Percentiles rank a stretch among this genome's conserved stretches.
phyloP scores from a whole-genome alignment of 139 green algal genomes.

The Chlorella sorokiniana region DNA sequence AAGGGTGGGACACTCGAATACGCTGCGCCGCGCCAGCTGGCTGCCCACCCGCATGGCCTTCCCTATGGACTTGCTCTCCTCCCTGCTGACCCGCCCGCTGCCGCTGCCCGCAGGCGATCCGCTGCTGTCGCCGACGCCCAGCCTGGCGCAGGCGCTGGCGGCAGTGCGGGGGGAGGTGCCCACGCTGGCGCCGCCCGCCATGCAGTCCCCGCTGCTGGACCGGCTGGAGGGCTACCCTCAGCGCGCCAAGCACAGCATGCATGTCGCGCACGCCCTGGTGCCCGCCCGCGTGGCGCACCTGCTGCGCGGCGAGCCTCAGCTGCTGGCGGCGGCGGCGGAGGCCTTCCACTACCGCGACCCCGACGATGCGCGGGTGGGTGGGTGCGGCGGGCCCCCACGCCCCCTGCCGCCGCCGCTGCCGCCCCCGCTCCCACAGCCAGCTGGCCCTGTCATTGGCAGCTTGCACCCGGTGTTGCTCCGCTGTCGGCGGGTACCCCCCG shows the following conservation, averaged over 20 bases:
- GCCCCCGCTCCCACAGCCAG: too few relatives aligned
- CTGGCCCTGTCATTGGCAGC: too few relatives aligned
- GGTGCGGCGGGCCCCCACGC: not conserved
- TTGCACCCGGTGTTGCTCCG: too few relatives aligned
- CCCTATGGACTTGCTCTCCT: not conserved
- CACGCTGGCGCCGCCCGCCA: conserved; percentile 7
- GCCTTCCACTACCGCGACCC: conserved; percentile 65
- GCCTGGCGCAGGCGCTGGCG: conserved; percentile 46
- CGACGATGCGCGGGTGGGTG: conserved; percentile 33
- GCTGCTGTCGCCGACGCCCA: conserved; percentile 49
- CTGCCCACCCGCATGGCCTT: not conserved
- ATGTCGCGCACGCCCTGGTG: conserved; percentile 53
- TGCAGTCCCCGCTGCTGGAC: not conserved
- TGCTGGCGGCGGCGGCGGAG: conserved; percentile 65
- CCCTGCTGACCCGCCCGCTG: not conserved
- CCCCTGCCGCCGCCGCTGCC: not conserved
- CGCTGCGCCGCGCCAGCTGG: too few relatives aligned
- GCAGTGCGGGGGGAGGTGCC: conserved; percentile 39
- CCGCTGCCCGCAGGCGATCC: conserved; percentile 11
- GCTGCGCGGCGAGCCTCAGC: conserved; percentile 63
- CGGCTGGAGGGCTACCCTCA: conserved; percentile 41
- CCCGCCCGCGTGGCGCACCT: conserved; percentile 54
- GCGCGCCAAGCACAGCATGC: conserved; percentile 36
- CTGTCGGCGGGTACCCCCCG: too few relatives aligned
- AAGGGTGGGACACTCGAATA: not conserved